Base-by-base conservation (phyloP, 2,329 filamentous ascomycete genomes). In the Chaetomium strumarium region DNA sequence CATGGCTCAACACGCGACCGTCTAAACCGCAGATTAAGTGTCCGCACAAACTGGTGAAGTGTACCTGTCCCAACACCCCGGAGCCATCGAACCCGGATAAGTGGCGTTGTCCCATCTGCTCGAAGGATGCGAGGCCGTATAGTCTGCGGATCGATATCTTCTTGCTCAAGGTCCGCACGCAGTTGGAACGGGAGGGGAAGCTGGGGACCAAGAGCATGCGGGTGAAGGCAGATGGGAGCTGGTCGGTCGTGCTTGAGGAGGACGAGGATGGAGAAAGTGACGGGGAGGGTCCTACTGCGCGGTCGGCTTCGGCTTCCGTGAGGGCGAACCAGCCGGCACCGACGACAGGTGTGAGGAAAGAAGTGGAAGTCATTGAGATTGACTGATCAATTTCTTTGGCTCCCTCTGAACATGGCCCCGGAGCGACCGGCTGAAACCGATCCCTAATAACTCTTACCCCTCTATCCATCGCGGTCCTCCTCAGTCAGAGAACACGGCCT, bases 81-180 rank as follows among this genome's bases (percentile, higher is more conserved):
- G 76, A 84, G 59, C 81, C 79, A 9, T 76, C 75, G 1, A 70
- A 78, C 50, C 73, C 80, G 0, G 88, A 93, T 62, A 80, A 81
- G 48, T 96, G 91, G 90, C 85, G 80, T 57, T 99, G 93, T 62
- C 93, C 93, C 0, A 81, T 95, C 30, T 97, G 92, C 67, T 75
- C 76, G 24, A 73, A 71, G 31, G 91, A 96, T 67, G 90, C 87
- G 11, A 79, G 91, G 13, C 93, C 92, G 0, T 73, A 75, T 20
- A 79, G 73, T 55, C 76, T 97, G 1, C 68, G 82, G 2, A 72
- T 92, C 6, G 91, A 97, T 63, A 79, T 79, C 1, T 96, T 90
- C 64, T 73, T 96, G 41, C 64, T 75, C 12, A 69, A 78, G 0
- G 81, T 96, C 0, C 76, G 82, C 13, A 62, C 68, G 1, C 66